These are phyloP conservation scores for Ophiostoma pallidulum DNA, from an alignment of 2,329 filamentous ascomycete genomes.

Conservation along the genomic window DNA sequence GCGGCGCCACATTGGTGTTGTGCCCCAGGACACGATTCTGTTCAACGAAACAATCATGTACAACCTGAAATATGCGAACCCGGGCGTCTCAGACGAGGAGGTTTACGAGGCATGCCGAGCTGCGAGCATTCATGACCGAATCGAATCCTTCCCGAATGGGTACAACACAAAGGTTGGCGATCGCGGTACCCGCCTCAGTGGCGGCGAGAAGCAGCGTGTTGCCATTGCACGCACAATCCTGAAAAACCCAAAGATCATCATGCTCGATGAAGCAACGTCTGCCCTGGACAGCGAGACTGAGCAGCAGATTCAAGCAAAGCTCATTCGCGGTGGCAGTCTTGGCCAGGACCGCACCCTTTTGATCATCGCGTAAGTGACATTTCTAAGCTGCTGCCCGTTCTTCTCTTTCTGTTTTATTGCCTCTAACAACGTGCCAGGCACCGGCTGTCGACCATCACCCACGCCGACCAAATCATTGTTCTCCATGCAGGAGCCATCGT, in stretches of 20 bases:
- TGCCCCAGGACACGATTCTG: conserved; percentile 83
- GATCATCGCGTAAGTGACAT: conserved; percentile 69
- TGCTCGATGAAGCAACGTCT: conserved; percentile 64
- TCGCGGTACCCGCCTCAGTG: conserved; percentile 44
- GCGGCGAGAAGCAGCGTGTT: conserved; percentile 51
- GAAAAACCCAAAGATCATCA: conserved; percentile 59
- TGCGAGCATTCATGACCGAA: conserved; percentile 46
- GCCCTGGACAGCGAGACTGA: conserved; percentile 56
- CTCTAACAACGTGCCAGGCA: conserved; percentile 40
- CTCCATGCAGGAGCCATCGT: conserved; percentile 18
- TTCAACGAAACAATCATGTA: conserved; percentile 49
- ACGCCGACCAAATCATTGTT: conserved; percentile 21
- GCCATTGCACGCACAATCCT: conserved; percentile 57
- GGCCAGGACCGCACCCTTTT: conserved; percentile 83
- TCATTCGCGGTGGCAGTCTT: conserved; percentile 54
- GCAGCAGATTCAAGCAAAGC: conserved; percentile 51
- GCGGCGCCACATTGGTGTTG: conserved; percentile 82
- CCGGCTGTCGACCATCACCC: conserved; percentile 54
- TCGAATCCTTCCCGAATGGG: conserved; percentile 42
- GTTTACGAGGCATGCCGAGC: conserved; percentile 42
- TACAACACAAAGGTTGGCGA: conserved; percentile 46
- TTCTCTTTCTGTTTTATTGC: neutral
- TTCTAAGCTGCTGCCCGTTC: too few species aligned
- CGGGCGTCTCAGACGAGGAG: conserved; percentile 37
- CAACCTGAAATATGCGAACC: conserved; percentile 44